A percentile compares a stretch with the other conserved stretches of the same genome.
These are phyloP conservation scores for Monosporozyma solicola DNA, from an alignment of 805 yeast species.

Conservation along the genomic window DNA sequence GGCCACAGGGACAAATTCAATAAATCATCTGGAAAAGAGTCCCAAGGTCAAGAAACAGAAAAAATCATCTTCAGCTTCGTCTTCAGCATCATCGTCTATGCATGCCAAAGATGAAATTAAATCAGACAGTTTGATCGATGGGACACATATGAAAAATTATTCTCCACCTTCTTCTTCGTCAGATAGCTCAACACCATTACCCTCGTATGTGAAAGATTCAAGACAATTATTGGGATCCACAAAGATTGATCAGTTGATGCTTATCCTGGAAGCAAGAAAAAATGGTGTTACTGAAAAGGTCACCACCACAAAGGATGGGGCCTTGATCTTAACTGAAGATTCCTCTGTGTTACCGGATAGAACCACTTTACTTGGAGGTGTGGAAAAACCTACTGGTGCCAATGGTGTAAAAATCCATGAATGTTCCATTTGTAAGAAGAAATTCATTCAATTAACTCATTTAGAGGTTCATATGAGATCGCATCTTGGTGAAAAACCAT, in stretches of 20 bases:
- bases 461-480: constrained; percentile 82
- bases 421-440: constrained; percentile 69
- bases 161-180: background rate
- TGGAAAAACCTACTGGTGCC: constrained; percentile 48
- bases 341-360: constrained; percentile 48
- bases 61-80: background rate
- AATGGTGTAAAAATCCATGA: constrained; percentile 45
- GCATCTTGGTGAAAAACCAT: constrained; percentile 82
- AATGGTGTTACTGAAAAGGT: constrained; percentile 60
- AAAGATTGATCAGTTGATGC: constrained; percentile 83
- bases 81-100: background rate
- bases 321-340: constrained; percentile 44
- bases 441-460: constrained; percentile 81
- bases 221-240: constrained; percentile 77
- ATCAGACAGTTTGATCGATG: background rate
- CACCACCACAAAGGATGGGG: constrained; percentile 60
- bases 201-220: constrained; percentile 36
- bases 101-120: background rate
- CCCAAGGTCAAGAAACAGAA: background rate
- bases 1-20: background rate
- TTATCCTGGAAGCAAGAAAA: constrained; percentile 80
- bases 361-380: constrained; percentile 68
- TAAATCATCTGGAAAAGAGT: background rate
- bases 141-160: background rate
- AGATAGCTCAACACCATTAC: background rate